Conservation (phyloP, 2,329 filamentous ascomycete genomes). For the Cadophora sp. region DNA sequence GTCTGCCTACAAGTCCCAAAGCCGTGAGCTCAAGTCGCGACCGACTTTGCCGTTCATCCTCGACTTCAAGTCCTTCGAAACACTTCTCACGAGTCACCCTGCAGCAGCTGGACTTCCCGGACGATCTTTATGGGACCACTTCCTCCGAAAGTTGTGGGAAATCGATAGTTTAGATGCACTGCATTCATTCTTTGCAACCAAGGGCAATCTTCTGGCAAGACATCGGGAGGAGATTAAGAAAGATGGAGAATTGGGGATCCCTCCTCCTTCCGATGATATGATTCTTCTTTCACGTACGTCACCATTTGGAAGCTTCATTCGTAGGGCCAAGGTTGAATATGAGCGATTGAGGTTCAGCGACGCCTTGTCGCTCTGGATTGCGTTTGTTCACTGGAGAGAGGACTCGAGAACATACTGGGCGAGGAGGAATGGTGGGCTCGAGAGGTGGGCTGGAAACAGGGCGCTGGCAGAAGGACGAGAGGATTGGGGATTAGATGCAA, state of each 20-base stretch:
- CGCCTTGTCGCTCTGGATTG: constrained; percentile 78
- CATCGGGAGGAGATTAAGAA: constrained; percentile 65
- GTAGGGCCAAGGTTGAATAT: constrained; percentile 80
- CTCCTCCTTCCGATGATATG: constrained; percentile 54
- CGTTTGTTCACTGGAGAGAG: constrained; percentile 81
- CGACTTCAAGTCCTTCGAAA: constrained; percentile 64
- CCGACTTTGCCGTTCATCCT: constrained; percentile 51
- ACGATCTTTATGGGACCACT: constrained; percentile 84
- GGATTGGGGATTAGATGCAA: constrained; percentile 57
- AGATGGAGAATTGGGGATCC: constrained; percentile 59
- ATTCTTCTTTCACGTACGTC: constrained; percentile 75
- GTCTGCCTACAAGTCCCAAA: constrained; percentile 43
- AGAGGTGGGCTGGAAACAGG: constrained; percentile 61
- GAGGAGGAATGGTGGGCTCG: constrained; percentile 54
- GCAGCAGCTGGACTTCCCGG: constrained; percentile 69
- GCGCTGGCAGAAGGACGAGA: constrained; percentile 58
- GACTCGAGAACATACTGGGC: constrained; percentile 71
- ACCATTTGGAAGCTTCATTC: constrained; percentile 81
- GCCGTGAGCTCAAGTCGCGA: constrained; percentile 19
- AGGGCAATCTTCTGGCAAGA: constrained; percentile 64
- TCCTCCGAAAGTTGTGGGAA: constrained; percentile 82
- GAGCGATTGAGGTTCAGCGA: constrained; percentile 81
- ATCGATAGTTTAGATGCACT: constrained; percentile 83
- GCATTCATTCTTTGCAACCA: constrained; percentile 74
- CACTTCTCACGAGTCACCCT: constrained; percentile 58